Evolutionary conservation across 768 basidiomycete genomes (phyloP), one percentile per base, ranked within the genome.

Genomic region (Tricholoma sp.): DNA sequence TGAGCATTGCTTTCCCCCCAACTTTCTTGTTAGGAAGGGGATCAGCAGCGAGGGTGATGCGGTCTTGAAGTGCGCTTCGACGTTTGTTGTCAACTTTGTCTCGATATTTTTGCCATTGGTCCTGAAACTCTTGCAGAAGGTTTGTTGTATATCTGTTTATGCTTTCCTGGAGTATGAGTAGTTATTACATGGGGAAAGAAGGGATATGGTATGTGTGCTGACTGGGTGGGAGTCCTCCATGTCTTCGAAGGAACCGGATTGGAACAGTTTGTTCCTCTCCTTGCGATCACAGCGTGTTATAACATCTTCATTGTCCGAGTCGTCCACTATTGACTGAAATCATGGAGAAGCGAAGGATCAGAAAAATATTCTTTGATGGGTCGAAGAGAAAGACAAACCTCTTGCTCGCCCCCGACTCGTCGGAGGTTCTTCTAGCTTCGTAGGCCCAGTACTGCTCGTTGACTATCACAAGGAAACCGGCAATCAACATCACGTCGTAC

Each of bases 21-120:
- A n/a, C 83, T 67, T 84, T 86, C 63, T 84, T 79, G n/a, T 61
- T 61, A 5, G 77, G 61, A n/a, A 85, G 69, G 0, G 87, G 86
- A 63, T 94, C 89, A 1, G 84, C 76, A 11, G 83, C 83, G 0
- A 73, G 73, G 16, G 80, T 74, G 2, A 86, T 72, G 10, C 81
- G 81, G 14, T 79, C 83, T n/a, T n/a, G n/a, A 3, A 79, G 69
- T 1, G 75, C 79, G 0, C 92, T 84, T 16, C 79, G 75, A 2
- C 74, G 79, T 67, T 92, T 96, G 65, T 75, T 69, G 56, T 85
- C 84, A 0, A 91, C 91, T 67, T 85, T 88, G 52, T 76, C 72
- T 1, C 93, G 90, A 66, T 98, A 94, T 49, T 80, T 80, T 46
- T 83, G 81, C 93, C 93, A 97, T 57, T 84, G 85, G 0, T 72